Evolutionary conservation across 2,329 filamentous ascomycete genomes (phyloP).

Genomic region (Aspergillus eucalypticola): DNA sequence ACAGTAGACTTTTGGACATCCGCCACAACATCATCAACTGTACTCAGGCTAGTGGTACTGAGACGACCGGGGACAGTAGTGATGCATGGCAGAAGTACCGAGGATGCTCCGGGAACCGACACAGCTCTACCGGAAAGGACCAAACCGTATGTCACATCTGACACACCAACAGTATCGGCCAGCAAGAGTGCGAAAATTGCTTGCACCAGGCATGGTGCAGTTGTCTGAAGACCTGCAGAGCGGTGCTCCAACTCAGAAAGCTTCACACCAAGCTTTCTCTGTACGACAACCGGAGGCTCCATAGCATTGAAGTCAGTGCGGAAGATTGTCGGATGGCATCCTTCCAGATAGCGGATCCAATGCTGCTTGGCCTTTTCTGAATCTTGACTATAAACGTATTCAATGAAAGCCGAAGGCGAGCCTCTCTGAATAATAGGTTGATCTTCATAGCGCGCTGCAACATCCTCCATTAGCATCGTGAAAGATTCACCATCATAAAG

Average conservation of each 20-base stretch:
- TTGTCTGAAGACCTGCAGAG: constrained; percentile 30
- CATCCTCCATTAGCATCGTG: constrained; percentile 35
- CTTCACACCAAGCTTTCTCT: constrained; percentile 18
- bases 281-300: constrained; percentile 13
- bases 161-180: constrained; percentile 28
- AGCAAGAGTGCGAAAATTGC: constrained; percentile 37
- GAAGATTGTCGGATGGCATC: constrained; percentile 26
- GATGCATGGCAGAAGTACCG: constrained; percentile 39
- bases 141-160: constrained; percentile 36
- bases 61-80: constrained; percentile 41
- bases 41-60: constrained; percentile 21
- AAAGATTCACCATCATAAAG: constrained; percentile 41
- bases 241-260: constrained; percentile 30
- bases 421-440: constrained; percentile 19
- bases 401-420: constrained; percentile 26
- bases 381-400: constrained; percentile 29
- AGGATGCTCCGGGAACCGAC: constrained; percentile 32
- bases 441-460: constrained; percentile 28
- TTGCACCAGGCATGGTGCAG: constrained; percentile 34
- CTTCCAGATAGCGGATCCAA: constrained; percentile 28
- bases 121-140: constrained; percentile 38
- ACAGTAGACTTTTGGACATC: constrained; percentile 26
- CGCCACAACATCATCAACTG: constrained; percentile 25
- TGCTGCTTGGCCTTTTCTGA: constrained; percentile 27
- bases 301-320: constrained; percentile 7